Evolutionary conservation across 2,329 filamentous ascomycete species (phyloP), one percentile per base, ranked within the genome.

Genomic region (Phialophora expanda): DNA sequence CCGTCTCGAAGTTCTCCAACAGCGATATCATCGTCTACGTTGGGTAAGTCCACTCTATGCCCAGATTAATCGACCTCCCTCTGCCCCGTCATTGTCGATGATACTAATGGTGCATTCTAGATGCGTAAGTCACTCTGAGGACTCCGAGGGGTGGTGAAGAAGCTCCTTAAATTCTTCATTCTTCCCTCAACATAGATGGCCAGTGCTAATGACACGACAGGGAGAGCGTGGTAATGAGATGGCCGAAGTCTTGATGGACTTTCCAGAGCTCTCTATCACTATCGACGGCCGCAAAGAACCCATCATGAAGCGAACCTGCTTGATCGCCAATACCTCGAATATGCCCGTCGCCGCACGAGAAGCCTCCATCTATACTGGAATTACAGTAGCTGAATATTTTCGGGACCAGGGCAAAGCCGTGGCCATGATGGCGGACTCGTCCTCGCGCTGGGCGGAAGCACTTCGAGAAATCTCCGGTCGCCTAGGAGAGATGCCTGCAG

Each of bases 171-270:
- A 44, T n/a, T 44, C 38, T 44, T n/a, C 38, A 44, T n/a, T 8
- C 17, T 8, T 7, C 38, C 17, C 38, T 7, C 4, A n/a, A 44
- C 6, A 17, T 20, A 53, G 14, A 53, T 28, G 20, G 4, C 11
- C 48, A 26, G 9, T 53, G 20, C 58, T 61, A 41, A 61, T 9
- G n/a, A 55, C 9, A n/a, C 32, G 61, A 44, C 32, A 38, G 72
- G 92, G 93, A 74, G 95, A 99, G 82, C 91, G 95, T 74, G 95
- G 95, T 73, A 99, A 99, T 78, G 95, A 99, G 82, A 99, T 99
- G 95, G 95, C 95, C 70, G 95, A 99, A 86, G 95, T 99, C 73
- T 86, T 99, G 86, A 98, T 97, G 91, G 95, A 99, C 81, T 99
- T 99, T 85, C 95, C 95, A 66, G 93, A 98, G 86, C 91, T 99